phyloP scores from a whole-genome alignment of 805 yeast species.

The Yarrowia osloensis region DNA sequence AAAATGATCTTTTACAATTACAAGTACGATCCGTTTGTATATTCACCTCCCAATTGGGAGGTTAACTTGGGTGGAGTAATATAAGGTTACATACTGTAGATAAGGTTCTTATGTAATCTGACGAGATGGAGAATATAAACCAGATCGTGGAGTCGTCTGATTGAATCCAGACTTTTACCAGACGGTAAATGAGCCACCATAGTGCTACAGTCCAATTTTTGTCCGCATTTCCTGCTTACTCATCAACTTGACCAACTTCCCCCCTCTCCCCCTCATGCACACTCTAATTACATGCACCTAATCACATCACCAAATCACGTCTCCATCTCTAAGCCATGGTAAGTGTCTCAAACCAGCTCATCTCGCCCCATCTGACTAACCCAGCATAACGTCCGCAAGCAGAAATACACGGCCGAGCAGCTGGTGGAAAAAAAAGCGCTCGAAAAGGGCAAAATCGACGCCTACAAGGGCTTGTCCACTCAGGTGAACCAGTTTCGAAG shows the following conservation, averaged over 20 bases:
- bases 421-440: constrained; percentile 51
- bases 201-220: not conserved
- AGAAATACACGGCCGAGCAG: constrained; percentile 58
- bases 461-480: constrained; percentile 53
- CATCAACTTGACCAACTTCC: too few relatives aligned
- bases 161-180: too few relatives aligned
- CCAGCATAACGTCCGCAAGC: constrained; percentile 74
- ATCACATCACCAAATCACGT: not conserved
- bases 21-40: constrained; percentile 19
- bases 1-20: too few relatives aligned
- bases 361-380: not conserved
- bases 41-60: constrained; percentile 15
- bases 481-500: constrained; percentile 47
- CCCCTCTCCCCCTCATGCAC: too few relatives aligned
- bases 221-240: not conserved
- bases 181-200: too few relatives aligned
- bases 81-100: not conserved
- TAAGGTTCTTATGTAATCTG: too few relatives aligned
- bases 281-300: not conserved
- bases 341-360: not conserved
- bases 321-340: not conserved
- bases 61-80: not conserved
- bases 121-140: too few relatives aligned
- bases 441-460: constrained; percentile 63
- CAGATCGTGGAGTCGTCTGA: too few relatives aligned